Base-by-base conservation (phyloP, 768 basidiomycete species). In the Mycena polygramma region DNA sequence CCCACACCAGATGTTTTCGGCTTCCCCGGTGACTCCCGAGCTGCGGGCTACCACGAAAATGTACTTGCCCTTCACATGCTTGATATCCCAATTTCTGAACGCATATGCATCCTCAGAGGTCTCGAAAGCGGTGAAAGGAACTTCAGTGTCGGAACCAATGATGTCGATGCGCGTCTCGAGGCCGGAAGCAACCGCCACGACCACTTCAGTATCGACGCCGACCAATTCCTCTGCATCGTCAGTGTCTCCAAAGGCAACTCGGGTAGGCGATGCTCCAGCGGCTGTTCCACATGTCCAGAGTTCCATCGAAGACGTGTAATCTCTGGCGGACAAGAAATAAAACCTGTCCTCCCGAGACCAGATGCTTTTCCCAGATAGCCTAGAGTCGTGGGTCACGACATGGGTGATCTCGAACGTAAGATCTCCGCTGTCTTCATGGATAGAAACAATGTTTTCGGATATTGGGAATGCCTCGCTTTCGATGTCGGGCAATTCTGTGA, bases 1-100 rank as follows among this genome's bases (percentile, higher is more conserved):
- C 22, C 68, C 65, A 43, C 46, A 54, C 72, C 72, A 73, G 26
- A 73, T 19, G 19, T 73, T 69, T 17, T 70, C 72, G 13, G 46
- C 24, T 55, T 66, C 65, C n/a, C 68, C 68, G 13, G 68, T 63
- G 24, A 70, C 68, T 36, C 72, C 72, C 17, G 72, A 73, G 52
- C 68, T 73, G 35, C 72, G 59, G 24, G 36, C 60, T 1, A 26
- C 72, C 19, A 61, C 72, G n/a, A 66, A 70, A 35, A 70, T 51
- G 46, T 70, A 73, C 20, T 63, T 67, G 13, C 30, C 62, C 6
- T 51, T 57, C 4, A 67, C 68, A 22, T 22, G 51, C 45, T 67
- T 69, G 49, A 73, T 63, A 26, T 63, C 68, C 72, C 72, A 70
- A 41, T 19, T 20, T n/a, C 41, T 39, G 36, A 73, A 70, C 9